A percentile compares a stretch with the other conserved stretches of the same genome.
These are phyloP conservation scores for Zasmidium cellare DNA, from an alignment of 2,329 filamentous ascomycete species.

Conservation along the genomic window DNA sequence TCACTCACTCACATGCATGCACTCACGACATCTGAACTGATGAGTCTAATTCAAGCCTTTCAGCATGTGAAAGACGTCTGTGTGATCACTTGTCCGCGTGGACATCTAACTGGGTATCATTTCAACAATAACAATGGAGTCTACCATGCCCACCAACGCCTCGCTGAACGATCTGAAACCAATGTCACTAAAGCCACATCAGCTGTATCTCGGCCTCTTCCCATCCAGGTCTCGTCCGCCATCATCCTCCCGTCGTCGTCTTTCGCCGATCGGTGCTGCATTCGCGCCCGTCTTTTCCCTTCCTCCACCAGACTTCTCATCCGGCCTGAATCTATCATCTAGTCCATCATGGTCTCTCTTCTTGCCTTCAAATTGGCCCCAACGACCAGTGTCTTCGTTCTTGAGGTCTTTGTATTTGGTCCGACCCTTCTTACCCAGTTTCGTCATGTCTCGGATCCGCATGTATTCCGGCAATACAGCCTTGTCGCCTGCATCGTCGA, in stretches of 20 bases:
- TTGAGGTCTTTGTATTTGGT: constrained; percentile 88
- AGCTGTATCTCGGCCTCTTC: constrained; percentile 46
- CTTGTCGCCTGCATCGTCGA: constrained; percentile 79
- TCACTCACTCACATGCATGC: no score
- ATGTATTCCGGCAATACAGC: constrained; percentile 83
- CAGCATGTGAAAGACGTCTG: background rate
- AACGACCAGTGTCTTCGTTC: constrained; percentile 85
- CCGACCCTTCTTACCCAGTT: constrained; percentile 86
- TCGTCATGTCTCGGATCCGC: constrained; percentile 90
- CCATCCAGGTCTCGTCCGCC: constrained; percentile 38
- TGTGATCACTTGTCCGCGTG: no score
- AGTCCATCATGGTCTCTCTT: constrained; percentile 45
- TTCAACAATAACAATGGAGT: background rate
- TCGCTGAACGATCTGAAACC: constrained; percentile 12
- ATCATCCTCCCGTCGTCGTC: constrained; percentile 48
- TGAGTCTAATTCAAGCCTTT: no score
- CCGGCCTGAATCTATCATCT: constrained; percentile 69
- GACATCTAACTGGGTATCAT: background rate
- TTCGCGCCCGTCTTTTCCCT: constrained; percentile 68
- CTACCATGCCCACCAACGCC: constrained; percentile 15
- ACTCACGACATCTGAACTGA: no score
- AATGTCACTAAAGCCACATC: constrained; percentile 10
- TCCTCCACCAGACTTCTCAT: constrained; percentile 52
- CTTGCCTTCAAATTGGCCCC: constrained; percentile 65
- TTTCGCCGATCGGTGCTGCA: constrained; percentile 66